Evolutionary conservation across 345 rosid genomes (phyloP).

Genomic region (Arabis hirsuta): DNA sequence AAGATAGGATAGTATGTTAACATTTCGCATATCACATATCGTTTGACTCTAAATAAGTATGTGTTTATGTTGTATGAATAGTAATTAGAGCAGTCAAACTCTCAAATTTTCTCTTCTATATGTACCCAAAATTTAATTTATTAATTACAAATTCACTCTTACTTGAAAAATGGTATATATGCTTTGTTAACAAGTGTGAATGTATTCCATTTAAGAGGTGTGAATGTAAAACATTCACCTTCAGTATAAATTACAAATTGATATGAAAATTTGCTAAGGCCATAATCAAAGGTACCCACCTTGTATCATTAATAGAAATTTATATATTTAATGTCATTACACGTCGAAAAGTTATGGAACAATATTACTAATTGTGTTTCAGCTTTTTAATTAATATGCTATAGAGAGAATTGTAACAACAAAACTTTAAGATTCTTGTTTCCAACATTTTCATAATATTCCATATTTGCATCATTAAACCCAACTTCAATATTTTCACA

Average conservation of each 20-base stretch:
- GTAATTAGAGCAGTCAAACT: slow-evolving; percentile 9
- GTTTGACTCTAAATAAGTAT: not conserved
- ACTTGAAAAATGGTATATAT: slow-evolving; percentile 20
- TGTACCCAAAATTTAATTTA: slow-evolving; percentile 5
- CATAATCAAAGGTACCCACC: slow-evolving; percentile 25
- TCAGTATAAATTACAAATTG: slow-evolving; percentile 1
- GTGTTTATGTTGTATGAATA: not conserved
- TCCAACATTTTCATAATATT: not conserved
- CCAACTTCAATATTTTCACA: not conserved
- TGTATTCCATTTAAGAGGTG: slow-evolving; percentile 26
- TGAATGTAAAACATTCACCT: slow-evolving; percentile 29
- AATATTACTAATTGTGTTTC: slow-evolving; percentile 21
- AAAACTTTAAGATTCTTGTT: not conserved
- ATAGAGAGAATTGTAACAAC: not conserved
- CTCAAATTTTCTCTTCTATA: slow-evolving; percentile 9
- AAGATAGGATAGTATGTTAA: not conserved
- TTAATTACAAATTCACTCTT: slow-evolving; percentile 12
- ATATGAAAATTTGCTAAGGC: slow-evolving; percentile 8
- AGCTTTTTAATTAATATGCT: not conserved
- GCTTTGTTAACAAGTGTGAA: slow-evolving; percentile 34
- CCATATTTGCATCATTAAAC: not conserved
- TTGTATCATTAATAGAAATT: slow-evolving; percentile 25
- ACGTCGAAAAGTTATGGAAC: slow-evolving; percentile 1
- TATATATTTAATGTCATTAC: slow-evolving; percentile 26
- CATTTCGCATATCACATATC: not conserved